A percentile compares a stretch with the other conserved stretches of the same genome.
Evolutionary conservation across 2,329 filamentous ascomycete genomes (phyloP).

Genomic region (Thelonectria discophora): DNA sequence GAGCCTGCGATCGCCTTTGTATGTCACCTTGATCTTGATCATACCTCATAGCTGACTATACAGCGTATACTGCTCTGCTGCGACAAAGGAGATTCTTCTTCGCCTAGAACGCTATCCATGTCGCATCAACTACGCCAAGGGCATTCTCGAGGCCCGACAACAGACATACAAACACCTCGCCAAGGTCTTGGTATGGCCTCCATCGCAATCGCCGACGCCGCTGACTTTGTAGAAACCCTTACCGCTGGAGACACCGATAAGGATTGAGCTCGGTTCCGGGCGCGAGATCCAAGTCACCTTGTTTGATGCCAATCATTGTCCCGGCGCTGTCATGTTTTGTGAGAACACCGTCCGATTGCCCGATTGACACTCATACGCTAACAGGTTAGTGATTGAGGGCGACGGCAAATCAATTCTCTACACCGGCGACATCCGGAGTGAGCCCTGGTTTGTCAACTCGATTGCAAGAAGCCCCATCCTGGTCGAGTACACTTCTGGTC

Average conservation of each 20-base stretch:
- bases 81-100: constrained; percentile 82
- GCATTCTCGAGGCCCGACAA: constrained; percentile 77
- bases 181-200: constrained; percentile 65
- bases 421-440: constrained; percentile 87
- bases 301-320: constrained; percentile 91
- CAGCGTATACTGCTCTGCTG: constrained; percentile 85
- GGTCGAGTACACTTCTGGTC: constrained; percentile 74
- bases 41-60: background rate
- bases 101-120: constrained; percentile 81
- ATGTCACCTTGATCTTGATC: constrained; percentile 6
- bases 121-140: constrained; percentile 81
- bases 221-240: constrained; percentile 70
- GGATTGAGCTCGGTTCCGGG: constrained; percentile 76
- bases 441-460: constrained; percentile 84
- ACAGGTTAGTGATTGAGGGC: constrained; percentile 73
- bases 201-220: too few species aligned
- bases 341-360: constrained; percentile 35
- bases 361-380: background rate
- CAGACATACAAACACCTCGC: constrained; percentile 81
- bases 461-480: constrained; percentile 76
- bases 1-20: constrained; percentile 78
- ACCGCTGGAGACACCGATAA: constrained; percentile 81
- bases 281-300: constrained; percentile 81
- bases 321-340: constrained; percentile 90
- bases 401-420: constrained; percentile 79